A percentile compares a stretch with the other conserved stretches of the same genome.
Evolutionary conservation across 148 eudicot species (phyloP).

Genomic region (Pharnaceum exiguum): DNA sequence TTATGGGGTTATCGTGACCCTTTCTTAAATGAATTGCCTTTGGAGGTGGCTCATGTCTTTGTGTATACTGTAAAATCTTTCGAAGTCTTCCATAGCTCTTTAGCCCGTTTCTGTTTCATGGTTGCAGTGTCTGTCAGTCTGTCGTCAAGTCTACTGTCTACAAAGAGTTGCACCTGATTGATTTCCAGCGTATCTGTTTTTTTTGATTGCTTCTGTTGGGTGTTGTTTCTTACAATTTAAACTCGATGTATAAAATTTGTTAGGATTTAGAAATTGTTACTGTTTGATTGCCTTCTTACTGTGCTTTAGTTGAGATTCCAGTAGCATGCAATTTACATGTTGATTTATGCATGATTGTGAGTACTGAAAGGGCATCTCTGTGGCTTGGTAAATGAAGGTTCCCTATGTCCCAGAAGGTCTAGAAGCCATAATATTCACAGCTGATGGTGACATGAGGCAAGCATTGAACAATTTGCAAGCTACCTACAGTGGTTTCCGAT

Average conservation of each 20-base stretch:
- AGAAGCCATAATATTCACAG: constrained; percentile 94
- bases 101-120: not conserved
- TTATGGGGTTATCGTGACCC: not conserved
- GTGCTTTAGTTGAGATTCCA: too few species aligned
- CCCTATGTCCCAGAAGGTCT: constrained; percentile 86
- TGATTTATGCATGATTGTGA: not conserved
- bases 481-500: constrained; percentile 87
- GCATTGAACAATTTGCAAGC: constrained; percentile 96
- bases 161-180: too few species aligned
- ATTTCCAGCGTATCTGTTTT: too few species aligned
- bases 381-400: constrained; percentile 43
- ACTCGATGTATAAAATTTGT: too few species aligned
- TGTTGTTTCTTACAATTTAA: too few species aligned
- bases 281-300: too few species aligned
- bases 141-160: too few species aligned
- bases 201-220: too few species aligned
- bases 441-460: constrained; percentile 99
- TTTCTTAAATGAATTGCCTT: not conserved
- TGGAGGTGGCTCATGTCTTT: not conserved
- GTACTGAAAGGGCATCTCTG: constrained; percentile 5
- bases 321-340: not conserved
- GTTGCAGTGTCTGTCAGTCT: not conserved
- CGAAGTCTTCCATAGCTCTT: not conserved
- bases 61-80: not conserved
- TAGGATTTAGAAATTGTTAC: too few species aligned